Evolutionary conservation across 768 basidiomycete species (phyloP).

Genomic region (Phlebiopsis flavidoalba): DNA sequence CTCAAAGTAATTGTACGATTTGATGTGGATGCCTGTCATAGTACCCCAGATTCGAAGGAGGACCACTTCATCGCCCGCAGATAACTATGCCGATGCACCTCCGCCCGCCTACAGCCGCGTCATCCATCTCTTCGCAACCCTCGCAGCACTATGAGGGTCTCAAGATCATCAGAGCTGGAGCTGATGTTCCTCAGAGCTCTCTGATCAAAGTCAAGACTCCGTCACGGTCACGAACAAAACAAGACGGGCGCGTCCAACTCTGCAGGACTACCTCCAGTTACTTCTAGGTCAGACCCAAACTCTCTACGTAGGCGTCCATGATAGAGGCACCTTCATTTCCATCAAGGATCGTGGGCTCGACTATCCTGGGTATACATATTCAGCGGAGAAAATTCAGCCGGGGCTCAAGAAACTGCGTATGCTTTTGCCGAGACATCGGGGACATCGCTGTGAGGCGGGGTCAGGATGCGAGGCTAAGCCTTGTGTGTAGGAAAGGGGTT

Average conservation of each 20-base stretch:
- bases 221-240: slow-evolving; percentile 3
- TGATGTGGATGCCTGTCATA: background rate
- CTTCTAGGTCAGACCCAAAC: slow-evolving; percentile 64
- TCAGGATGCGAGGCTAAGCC: slow-evolving; percentile 43
- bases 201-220: slow-evolving; percentile 11
- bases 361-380: slow-evolving; percentile 12
- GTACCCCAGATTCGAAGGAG: background rate
- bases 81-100: slow-evolving; percentile 1
- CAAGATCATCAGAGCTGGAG: background rate
- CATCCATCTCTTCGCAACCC: background rate
- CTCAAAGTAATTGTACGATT: background rate
- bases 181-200: background rate
- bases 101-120: background rate
- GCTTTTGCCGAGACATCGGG: slow-evolving; percentile 33
- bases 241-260: slow-evolving; percentile 38
- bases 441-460: slow-evolving; percentile 48
- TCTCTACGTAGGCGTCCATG: slow-evolving; percentile 56
- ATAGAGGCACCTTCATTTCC: slow-evolving; percentile 44
- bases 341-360: slow-evolving; percentile 39
- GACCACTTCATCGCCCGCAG: background rate
- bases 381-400: slow-evolving; percentile 21
- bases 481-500: slow-evolving; percentile 45
- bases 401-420: slow-evolving; percentile 26
- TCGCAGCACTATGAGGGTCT: background rate
- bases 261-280: slow-evolving; percentile 59